A percentile compares a stretch with the other conserved stretches of the same genome.
Evolutionary conservation across 306 rosid genomes (phyloP).

Genomic region (Hylodesmum podocarpum): DNA sequence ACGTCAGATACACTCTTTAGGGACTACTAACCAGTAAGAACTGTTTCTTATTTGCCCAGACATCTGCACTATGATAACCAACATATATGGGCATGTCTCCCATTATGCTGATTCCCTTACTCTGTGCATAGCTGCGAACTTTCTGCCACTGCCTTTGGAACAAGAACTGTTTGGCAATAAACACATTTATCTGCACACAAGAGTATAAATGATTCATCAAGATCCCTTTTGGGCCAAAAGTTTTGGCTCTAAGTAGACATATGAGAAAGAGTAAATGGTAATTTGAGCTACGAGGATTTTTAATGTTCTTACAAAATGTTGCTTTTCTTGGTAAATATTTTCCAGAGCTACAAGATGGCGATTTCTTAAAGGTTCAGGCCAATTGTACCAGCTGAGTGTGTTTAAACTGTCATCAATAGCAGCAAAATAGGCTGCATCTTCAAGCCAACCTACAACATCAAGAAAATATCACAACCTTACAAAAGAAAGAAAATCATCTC

Average conservation of each 20-base stretch:
- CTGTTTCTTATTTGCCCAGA: constrained; percentile 93
- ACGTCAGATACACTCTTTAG: constrained; percentile 25
- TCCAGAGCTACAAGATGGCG: constrained; percentile 86
- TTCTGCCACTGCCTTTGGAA: constrained; percentile 98
- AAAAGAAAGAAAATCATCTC: constrained; percentile 4
- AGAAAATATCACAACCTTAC: constrained; percentile 31
- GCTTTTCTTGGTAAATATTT: constrained; percentile 61
- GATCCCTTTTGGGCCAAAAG: too few relatives aligned
- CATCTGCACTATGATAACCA: constrained; percentile 99
- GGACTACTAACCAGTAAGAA: constrained; percentile 69
- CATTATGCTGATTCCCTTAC: constrained; percentile 79
- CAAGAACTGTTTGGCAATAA: constrained; percentile 86
- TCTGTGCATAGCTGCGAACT: constrained; percentile 70
- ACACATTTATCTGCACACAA: constrained; percentile 70
- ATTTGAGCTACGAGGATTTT: constrained; percentile 28
- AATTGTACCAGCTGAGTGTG: constrained; percentile 76
- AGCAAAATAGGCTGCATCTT: constrained; percentile 97
- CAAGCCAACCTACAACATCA: constrained; percentile 82
- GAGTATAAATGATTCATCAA: constrained; percentile 31
- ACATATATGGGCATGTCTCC: constrained; percentile 99
- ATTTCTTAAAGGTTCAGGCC: constrained; percentile 92
- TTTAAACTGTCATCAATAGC: constrained; percentile 76
- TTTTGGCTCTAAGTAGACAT: constrained; percentile 17
- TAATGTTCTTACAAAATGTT: constrained; percentile 74
- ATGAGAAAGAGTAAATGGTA: constrained; percentile 22